Base-by-base conservation (phyloP, 306 rosid species). In the Dalbergia cultrata region DNA sequence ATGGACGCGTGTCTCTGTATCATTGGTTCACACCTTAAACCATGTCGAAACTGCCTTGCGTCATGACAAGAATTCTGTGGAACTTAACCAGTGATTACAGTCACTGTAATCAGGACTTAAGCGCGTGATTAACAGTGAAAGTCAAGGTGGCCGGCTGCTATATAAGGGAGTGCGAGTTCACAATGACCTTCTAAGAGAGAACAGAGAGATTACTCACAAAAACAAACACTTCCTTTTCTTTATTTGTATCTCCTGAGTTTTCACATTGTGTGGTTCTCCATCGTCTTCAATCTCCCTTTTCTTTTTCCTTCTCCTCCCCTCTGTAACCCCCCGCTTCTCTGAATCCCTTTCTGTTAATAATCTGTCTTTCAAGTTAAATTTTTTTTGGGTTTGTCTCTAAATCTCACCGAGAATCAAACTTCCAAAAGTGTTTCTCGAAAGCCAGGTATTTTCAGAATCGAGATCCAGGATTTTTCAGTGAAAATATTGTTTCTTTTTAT, bases 361-460 rank as follows among this genome's bases (percentile, higher is more conserved):
- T 93, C 98, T 93, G 98, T 88, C 97, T 95, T 93, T 93, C 98
- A 82, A 35, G 83, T 73, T 68, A 64, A 70, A 77, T 58, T 81
- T 90, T 89, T 83, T 93, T 92, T 87, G 91, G 92, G 97, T 88
- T 93, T 93, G 92, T 88, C 85, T 86, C 84, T 84, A 7, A 17
- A 44, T 33, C 53, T 74, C 8, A 18, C 34, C 33, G 39, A 71
- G 82, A 80, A 81, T 83, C 95, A 84, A 88, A 87, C 97, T 95
- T 90, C 14, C 89, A 87, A 83, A 54, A 16, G 75, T 35, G 34
- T 90, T 88, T 86, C 62, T 65, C 72, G 87, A 85, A 90, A 85
- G 97, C 84, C 97, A 91, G 99, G 94, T 92, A 91, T 93, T 96
- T 93, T 92, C 97, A 90, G 99, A 93, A 93, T 90, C 92, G 97